Evolutionary conservation across 1,139 yeast species (phyloP), one percentile per base, ranked within the genome.

Genomic region (Taphrina flavorubra): DNA sequence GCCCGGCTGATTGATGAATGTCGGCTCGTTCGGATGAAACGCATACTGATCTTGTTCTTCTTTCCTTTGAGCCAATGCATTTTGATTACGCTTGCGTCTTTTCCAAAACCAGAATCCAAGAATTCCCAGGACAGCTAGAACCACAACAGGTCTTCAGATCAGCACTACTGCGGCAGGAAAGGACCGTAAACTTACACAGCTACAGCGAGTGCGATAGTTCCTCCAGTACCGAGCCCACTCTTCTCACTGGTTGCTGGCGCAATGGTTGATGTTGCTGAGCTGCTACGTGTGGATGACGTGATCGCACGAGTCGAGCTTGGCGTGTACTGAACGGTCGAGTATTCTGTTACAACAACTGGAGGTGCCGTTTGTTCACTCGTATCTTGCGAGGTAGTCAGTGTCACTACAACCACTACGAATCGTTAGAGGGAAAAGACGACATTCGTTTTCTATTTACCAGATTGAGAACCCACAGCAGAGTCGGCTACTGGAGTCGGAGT

Each of bases 21-120:
- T 47, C 10, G 44, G 36, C 16, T 55, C 61, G 18, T 57, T 67
- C 6, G 73, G 69, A 51, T 69, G 62, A 67, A 62, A 72, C 4
- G 68, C 64, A 68, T 72, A 73, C 59, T 73, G 75, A 25, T 73
- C 74, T 4, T 65, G 69, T 40, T 72, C 72, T 47, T 70, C 73
- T 34, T 62, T 63, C 10, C 71, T 67, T 31, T 71, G 71, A 13
- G 56, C 72, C 36, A 58, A 56, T 13, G 56, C 66, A 40, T 31
- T 49, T 8, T 70, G 67, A 25, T 59, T 66, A n/a, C 67, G 51
- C 51, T 68, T 72, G 10, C 73, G 55, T 42, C 69, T 58, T 34
- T 73, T 66, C 65, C 71, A 70, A 44, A 70, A 64, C 18, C 65
- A 58, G 51, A 72, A 53, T 7, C 69, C 65, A 6, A 72, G 47